phyloP scores from a whole-genome alignment of 2,329 filamentous ascomycete genomes.

The Dichotomopilus funicola region DNA sequence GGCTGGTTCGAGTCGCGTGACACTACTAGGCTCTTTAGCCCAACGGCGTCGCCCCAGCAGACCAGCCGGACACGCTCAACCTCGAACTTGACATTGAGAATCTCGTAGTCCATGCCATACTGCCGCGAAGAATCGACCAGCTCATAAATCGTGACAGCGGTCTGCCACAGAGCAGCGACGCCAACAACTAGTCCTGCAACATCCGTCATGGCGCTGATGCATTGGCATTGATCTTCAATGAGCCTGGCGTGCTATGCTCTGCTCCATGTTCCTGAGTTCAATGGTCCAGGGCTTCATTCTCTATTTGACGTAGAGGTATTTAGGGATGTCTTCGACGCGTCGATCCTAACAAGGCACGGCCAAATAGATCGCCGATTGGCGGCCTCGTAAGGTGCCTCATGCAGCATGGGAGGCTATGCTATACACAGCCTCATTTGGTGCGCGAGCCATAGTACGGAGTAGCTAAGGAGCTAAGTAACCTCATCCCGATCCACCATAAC shows the following conservation, averaged over 20 bases:
- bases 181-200: conserved; percentile 7
- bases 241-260: background rate
- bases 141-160: conserved; percentile 5
- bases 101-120: conserved; percentile 9
- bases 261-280: background rate
- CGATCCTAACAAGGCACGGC: background rate
- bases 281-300: background rate
- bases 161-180: conserved; percentile 7
- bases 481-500: no score
- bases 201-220: background rate
- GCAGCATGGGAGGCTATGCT: background rate
- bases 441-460: background rate
- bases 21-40: background rate
- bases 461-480: no score
- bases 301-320: background rate
- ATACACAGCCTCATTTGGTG: background rate
- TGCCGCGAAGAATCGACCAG: conserved; percentile 6
- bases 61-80: conserved; percentile 6
- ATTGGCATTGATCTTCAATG: background rate
- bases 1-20: background rate
- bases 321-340: background rate
- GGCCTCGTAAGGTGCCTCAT: background rate
- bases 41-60: conserved; percentile 6
- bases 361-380: background rate
- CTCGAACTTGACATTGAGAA: conserved; percentile 8